Conservation (phyloP, 2,329 filamentous ascomycete genomes). For the Penicillium capsulatum region DNA sequence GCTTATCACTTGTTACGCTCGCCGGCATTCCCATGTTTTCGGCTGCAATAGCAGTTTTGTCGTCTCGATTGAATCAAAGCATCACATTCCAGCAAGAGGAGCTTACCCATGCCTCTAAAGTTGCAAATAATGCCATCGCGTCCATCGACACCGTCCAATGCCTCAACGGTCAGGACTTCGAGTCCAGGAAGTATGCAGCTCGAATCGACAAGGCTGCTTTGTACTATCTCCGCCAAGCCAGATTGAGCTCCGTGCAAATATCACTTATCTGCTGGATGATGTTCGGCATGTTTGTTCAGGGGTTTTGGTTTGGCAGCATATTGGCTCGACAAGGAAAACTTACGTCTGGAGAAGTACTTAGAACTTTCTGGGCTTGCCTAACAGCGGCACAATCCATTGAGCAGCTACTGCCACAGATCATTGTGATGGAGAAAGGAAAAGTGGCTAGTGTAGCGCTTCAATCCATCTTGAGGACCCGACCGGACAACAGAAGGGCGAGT, state of each 20-base stretch:
- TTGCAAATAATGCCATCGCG: conserved; percentile 63
- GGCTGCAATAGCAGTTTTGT: conserved; percentile 57
- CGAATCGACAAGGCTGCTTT: conserved; percentile 56
- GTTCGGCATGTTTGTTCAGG: conserved; percentile 74
- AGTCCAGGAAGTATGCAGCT: conserved; percentile 61
- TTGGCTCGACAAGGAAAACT: conserved; percentile 60
- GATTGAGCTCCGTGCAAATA: conserved; percentile 66
- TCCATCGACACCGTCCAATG: conserved; percentile 83
- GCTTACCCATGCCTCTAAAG: conserved; percentile 67
- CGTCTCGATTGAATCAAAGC: conserved; percentile 58
- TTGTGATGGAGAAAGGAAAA: conserved; percentile 74
- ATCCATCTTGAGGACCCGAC: conserved; percentile 38
- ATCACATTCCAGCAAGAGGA: conserved; percentile 66
- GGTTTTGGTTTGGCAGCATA: conserved; percentile 80
- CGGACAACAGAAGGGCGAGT: conserved; percentile 13
- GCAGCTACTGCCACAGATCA: conserved; percentile 68
- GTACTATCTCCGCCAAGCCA: conserved; percentile 65
- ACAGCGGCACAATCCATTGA: conserved; percentile 72
- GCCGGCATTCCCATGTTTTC: conserved; percentile 67
- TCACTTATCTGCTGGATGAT: conserved; percentile 70
- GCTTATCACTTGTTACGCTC: conserved; percentile 73
- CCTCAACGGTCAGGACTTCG: conserved; percentile 70
- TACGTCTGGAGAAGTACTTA: conserved; percentile 65
- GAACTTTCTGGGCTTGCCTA: conserved; percentile 79
- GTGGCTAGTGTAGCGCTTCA: conserved; percentile 64